phyloP scores from a whole-genome alignment of 176 grass and related monocot species.

The Oryza longistaminata region DNA sequence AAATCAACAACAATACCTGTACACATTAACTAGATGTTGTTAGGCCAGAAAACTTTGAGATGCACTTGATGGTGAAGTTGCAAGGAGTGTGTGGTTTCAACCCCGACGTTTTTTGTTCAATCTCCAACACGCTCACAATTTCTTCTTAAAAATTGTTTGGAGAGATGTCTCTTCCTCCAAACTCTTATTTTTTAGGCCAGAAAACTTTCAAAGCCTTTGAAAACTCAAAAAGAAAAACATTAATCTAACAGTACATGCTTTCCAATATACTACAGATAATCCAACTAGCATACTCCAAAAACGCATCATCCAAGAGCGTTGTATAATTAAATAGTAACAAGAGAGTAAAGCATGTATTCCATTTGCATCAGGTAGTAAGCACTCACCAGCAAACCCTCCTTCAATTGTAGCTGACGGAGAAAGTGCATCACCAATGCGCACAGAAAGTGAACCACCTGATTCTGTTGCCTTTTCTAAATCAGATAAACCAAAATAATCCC shows the following conservation, averaged over 20 bases:
- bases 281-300: constrained; percentile 4
- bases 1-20: constrained; percentile 94
- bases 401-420: constrained; percentile 68
- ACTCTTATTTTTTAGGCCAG: no score
- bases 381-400: constrained; percentile 89
- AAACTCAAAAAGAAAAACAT: background rate
- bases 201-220: background rate
- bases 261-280: background rate
- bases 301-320: background rate
- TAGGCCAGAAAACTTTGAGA: no score
- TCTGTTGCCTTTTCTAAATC: constrained; percentile 72
- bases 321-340: background rate
- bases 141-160: no score
- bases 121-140: no score
- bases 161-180: no score
- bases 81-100: no score
- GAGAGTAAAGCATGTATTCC: constrained; percentile 18
- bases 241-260: background rate
- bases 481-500: constrained; percentile 82
- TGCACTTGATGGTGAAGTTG: no score
- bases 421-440: constrained; percentile 81
- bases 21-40: constrained; percentile 2
- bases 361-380: constrained; percentile 28
- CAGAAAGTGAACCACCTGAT: constrained; percentile 77
- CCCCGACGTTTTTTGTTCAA: no score